Evolutionary conservation across 2,329 filamentous ascomycete species (phyloP).

Genomic region (Harringtonia lauricola): DNA sequence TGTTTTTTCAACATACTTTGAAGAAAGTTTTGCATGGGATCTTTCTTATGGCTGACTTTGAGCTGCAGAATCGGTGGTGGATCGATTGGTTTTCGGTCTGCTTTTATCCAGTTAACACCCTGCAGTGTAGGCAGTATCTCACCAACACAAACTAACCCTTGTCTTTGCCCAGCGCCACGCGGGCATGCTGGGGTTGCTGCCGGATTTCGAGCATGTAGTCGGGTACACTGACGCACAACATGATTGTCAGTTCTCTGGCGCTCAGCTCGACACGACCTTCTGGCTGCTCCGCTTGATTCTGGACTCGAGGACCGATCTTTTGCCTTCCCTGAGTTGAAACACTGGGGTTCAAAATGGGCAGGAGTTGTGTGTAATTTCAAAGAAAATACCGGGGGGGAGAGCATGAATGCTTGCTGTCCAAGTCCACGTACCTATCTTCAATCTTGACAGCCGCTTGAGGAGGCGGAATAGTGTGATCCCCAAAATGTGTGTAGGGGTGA

Average conservation of each 20-base stretch:
- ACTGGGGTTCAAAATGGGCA: no score
- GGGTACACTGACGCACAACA: conserved; percentile 8
- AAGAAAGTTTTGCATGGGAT: conserved; percentile 35
- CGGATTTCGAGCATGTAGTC: conserved; percentile 32
- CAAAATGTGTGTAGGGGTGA: conserved; percentile 9
- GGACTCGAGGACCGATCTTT: neutral
- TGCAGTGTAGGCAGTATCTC: no score
- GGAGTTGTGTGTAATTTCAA: neutral
- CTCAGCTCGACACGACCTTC: neutral
- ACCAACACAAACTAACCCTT: conserved; percentile 44
- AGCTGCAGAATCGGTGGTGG: conserved; percentile 78
- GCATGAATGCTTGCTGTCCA: no score
- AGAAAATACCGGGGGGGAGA: no score
- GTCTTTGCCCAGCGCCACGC: conserved; percentile 62
- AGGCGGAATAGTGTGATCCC: conserved; percentile 8
- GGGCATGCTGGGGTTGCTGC: conserved; percentile 56
- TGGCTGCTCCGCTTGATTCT: neutral
- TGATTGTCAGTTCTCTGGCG: conserved; percentile 2
- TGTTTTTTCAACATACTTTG: conserved; percentile 40
- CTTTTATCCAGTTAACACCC: conserved; percentile 2
- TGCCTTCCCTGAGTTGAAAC: no score
- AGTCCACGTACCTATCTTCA: conserved; percentile 8
- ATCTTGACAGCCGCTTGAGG: conserved; percentile 4
- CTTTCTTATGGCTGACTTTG: conserved; percentile 31
- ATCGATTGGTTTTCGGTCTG: conserved; percentile 78